These are phyloP conservation scores for Didymella arachidicola DNA, from an alignment of 2,329 filamentous ascomycete genomes.

Conservation along the genomic window DNA sequence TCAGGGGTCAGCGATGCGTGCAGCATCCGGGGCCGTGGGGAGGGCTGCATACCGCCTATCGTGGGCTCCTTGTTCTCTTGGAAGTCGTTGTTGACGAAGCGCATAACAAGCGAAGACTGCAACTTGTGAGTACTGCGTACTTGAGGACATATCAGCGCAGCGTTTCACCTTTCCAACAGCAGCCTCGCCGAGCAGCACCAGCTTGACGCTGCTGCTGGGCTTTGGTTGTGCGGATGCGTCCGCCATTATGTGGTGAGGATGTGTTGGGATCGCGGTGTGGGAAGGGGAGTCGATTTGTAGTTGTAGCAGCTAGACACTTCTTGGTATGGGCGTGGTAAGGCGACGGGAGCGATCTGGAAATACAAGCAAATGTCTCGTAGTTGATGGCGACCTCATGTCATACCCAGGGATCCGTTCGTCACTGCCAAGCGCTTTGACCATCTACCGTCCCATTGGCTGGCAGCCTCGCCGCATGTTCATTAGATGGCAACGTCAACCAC, in stretches of 20 bases:
- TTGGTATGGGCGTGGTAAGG: not conserved
- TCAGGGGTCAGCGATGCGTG: slow-evolving; percentile 2
- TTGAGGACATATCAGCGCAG: not conserved
- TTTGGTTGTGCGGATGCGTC: slow-evolving; percentile 77
- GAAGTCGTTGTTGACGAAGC: slow-evolving; percentile 99
- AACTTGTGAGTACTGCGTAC: not conserved
- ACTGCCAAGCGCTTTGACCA: slow-evolving; percentile 10
- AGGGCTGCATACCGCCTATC: slow-evolving; percentile 80
- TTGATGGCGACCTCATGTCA: slow-evolving; percentile 8
- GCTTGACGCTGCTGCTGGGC: slow-evolving; percentile 99
- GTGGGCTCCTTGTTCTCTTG: slow-evolving; percentile 99
- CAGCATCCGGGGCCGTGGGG: slow-evolving; percentile 1
- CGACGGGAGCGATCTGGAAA: not conserved
- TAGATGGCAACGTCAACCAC: not conserved
- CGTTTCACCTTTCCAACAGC: slow-evolving; percentile 91
- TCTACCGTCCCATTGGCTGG: not conserved
- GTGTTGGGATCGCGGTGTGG: slow-evolving; percentile 5
- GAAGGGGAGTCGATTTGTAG: not conserved
- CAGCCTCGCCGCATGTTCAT: not conserved
- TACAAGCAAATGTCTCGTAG: slow-evolving; percentile 17
- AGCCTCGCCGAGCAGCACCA: slow-evolving; percentile 95
- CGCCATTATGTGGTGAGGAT: slow-evolving; percentile 64
- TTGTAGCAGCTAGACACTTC: not conserved
- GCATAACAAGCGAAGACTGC: slow-evolving; percentile 93
- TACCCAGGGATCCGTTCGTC: slow-evolving; percentile 8